Percentiles rank a stretch among this genome's conserved stretches.
Conservation (phyloP, 1,139 yeast species). For the Zygotorulaspora mrakii region DNA sequence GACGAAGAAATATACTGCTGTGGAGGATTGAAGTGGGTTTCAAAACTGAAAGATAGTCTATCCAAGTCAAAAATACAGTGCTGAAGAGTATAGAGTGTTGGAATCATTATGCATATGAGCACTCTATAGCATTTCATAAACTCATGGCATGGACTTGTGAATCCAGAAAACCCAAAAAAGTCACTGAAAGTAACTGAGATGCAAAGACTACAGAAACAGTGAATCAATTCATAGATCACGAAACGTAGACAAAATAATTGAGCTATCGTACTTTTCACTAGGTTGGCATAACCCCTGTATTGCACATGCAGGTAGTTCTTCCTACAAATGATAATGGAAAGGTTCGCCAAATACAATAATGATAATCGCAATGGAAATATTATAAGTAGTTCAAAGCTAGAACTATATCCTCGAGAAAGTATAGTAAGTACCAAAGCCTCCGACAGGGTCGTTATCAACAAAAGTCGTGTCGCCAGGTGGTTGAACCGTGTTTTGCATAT, state of each 20-base stretch:
- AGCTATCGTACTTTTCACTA: conserved; percentile 47
- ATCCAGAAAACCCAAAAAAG: conserved; percentile 22
- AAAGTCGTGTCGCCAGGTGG: conserved; percentile 39
- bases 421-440: conserved; percentile 34
- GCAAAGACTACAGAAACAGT: conserved; percentile 44
- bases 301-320: conserved; percentile 51
- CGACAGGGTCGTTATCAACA: conserved; percentile 36
- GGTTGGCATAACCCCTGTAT: conserved; percentile 48
- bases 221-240: conserved; percentile 35
- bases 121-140: conserved; percentile 27
- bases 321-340: conserved; percentile 48
- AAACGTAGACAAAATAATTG: conserved; percentile 46
- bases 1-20: conserved; percentile 33
- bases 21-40: conserved; percentile 41
- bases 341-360: conserved; percentile 38
- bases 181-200: conserved; percentile 37
- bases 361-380: conserved; percentile 35
- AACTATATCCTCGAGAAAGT: conserved; percentile 17
- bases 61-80: conserved; percentile 61
- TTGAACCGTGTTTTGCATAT: conserved; percentile 41
- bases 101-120: conserved; percentile 37
- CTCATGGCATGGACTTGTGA: conserved; percentile 5
- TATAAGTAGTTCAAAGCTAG: conserved; percentile 29
- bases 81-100: conserved; percentile 49
- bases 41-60: conserved; percentile 47